Base-by-base conservation (phyloP, 345 rosid genomes). In the Citrus cavaleriei region DNA sequence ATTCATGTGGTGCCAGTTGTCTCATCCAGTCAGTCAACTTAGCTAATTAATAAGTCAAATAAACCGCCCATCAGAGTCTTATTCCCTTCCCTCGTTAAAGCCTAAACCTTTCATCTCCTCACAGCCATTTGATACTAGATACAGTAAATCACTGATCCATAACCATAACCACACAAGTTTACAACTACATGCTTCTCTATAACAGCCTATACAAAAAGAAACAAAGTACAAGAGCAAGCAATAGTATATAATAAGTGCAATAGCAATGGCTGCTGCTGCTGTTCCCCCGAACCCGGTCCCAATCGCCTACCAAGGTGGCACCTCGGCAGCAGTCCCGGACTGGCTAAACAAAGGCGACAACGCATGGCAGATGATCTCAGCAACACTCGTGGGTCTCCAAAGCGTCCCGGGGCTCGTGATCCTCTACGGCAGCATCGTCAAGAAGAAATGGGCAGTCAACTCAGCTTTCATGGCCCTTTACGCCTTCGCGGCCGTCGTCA, bases 401-500 rank as follows among this genome's bases (percentile, higher is more conserved):
- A 87, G 88, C 69, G 79, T 87, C 25, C 90, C 90, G 0, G 90
- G 87, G 7, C 83, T 87, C 2, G 90, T 87, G 27, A 87, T 87
- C 61, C 87, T 87, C 46, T 87, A 87, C 37, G 90, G 90, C 5
- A 87, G 90, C 77, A 82, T 87, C 1, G 89, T 87, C 2, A 86
- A 86, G 81, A 86, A 86, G 35, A 86, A 86, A 71, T 86, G 88
- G 87, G 89, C 87, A 0, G 87, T 87, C 25, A 87, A 87, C 32
- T 87, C 90, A 3, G 90, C 90, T 54, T 87, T 87, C 87, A 85
- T 87, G 90, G 88, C 90, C 12, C 76, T 87, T 1, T 87, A 87
- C 25, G 90, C 90, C 58, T 87, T 87, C 13, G 88, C 90, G 0
- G 83, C 85, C 0, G 90, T 87, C 4, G 81, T 87, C 66, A 18